phyloP scores from a whole-genome alignment of 768 basidiomycete genomes.

The Boletus tylopilopsis region DNA sequence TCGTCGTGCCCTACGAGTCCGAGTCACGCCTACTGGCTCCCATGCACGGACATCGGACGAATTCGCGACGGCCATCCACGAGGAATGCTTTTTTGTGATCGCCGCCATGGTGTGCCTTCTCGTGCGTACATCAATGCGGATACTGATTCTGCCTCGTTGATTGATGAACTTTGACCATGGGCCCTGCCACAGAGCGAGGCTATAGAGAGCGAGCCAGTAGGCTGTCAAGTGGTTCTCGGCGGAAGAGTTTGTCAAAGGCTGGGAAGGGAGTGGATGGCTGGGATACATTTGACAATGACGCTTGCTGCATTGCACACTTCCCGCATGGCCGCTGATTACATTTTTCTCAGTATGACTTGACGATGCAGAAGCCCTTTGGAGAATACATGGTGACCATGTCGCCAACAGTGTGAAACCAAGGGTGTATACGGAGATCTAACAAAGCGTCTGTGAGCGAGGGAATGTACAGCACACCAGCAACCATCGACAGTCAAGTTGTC shows the following conservation, averaged over 20 bases:
- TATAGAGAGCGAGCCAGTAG: constrained; percentile 67
- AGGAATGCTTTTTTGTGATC: constrained; percentile 28
- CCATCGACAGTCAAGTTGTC: too few relatives aligned
- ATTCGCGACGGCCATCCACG: constrained; percentile 67
- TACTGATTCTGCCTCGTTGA: constrained; percentile 10
- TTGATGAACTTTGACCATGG: constrained; percentile 44
- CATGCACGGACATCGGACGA: constrained; percentile 65
- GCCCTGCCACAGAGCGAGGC: constrained; percentile 49
- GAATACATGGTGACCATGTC: too few relatives aligned
- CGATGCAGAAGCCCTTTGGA: too few relatives aligned
- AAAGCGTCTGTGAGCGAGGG: too few relatives aligned
- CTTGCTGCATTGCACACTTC: too few relatives aligned
- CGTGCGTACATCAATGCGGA: neutral
- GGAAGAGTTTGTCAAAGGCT: constrained; percentile 73
- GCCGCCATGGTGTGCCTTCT: too few relatives aligned
- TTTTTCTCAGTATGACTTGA: too few relatives aligned
- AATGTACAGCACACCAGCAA: too few relatives aligned
- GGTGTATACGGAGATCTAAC: too few relatives aligned
- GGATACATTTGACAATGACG: constrained; percentile 20
- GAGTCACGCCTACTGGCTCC: constrained; percentile 77
- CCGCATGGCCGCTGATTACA: too few relatives aligned
- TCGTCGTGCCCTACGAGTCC: constrained; percentile 76
- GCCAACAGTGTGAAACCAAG: too few relatives aligned
- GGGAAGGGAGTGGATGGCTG: constrained; percentile 63
- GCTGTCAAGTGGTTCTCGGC: constrained; percentile 74